Conservation (phyloP, 2,329 filamentous ascomycete genomes). For the Didymella arachidicola region DNA sequence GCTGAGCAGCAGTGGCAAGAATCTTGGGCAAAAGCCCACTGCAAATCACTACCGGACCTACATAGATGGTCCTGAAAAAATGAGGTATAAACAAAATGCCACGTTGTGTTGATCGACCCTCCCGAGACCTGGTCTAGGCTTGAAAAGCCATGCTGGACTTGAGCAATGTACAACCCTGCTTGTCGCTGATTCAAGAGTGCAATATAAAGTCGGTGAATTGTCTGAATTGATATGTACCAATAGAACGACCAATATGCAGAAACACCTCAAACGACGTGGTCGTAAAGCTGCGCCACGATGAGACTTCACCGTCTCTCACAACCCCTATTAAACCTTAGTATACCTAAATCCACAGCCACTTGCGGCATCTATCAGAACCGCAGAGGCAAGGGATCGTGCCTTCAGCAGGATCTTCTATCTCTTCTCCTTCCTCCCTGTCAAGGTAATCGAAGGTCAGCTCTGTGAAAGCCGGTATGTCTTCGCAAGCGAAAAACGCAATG, state of each 20-base stretch:
- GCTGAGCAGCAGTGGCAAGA: conserved; percentile 53
- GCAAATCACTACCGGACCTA: too few relatives aligned
- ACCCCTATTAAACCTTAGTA: neutral
- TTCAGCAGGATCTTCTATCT: conserved; percentile 58
- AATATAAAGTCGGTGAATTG: neutral
- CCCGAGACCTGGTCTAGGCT: too few relatives aligned
- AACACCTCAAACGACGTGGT: neutral
- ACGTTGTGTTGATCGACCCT: neutral
- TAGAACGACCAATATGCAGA: neutral
- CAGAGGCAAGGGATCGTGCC: conserved; percentile 61
- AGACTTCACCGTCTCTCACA: neutral
- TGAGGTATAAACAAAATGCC: neutral
- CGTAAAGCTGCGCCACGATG: neutral
- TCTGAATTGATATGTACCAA: neutral
- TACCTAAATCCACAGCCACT: conserved; percentile 67
- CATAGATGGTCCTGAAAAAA: too few relatives aligned
- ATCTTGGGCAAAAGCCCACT: too few relatives aligned
- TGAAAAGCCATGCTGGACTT: neutral
- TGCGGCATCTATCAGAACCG: conserved; percentile 70
- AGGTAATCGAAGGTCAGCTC: conserved; percentile 85
- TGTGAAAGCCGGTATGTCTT: conserved; percentile 68
- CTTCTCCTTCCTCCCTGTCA: conserved; percentile 65
- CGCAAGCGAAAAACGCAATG: conserved; percentile 76
- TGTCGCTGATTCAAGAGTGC: neutral
- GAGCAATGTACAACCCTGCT: neutral